Conservation (phyloP, 1,139 yeast genomes). For the Nakaseomyces delphensis region DNA sequence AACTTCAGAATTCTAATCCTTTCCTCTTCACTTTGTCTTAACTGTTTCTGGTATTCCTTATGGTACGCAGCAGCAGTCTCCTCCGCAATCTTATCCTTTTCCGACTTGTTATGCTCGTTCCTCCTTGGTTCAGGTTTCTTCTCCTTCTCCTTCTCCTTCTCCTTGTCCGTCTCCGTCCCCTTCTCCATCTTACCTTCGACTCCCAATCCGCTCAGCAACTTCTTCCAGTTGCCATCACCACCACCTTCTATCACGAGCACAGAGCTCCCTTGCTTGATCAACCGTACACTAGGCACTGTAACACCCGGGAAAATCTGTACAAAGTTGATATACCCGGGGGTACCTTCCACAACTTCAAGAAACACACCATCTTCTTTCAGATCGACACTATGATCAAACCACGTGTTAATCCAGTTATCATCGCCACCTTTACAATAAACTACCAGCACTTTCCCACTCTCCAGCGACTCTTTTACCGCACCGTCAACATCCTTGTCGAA, state of each 20-base stretch:
- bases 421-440: constrained; percentile 20
- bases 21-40: constrained; percentile 38
- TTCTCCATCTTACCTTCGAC: not conserved
- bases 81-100: constrained; percentile 37
- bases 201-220: constrained; percentile 5
- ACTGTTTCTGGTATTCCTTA: constrained; percentile 35
- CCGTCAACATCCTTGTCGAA: constrained; percentile 20
- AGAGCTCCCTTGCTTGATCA: constrained; percentile 41
- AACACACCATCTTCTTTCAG: constrained; percentile 32
- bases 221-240: constrained; percentile 6
- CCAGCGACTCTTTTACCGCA: constrained; percentile 21
- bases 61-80: constrained; percentile 35
- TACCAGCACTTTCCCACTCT: constrained; percentile 17
- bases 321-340: constrained; percentile 43
- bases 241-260: constrained; percentile 38
- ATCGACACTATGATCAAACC: constrained; percentile 17
- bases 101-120: constrained; percentile 14
- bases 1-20: constrained; percentile 44
- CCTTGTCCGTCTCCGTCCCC: not conserved
- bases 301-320: constrained; percentile 43
- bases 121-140: not conserved
- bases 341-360: constrained; percentile 38
- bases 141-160: not conserved
- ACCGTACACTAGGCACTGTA: constrained; percentile 41
- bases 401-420: constrained; percentile 18